Evolutionary conservation across 306 rosid species (phyloP), one percentile per base, ranked within the genome.

Genomic region (Dryas alaskensis): DNA sequence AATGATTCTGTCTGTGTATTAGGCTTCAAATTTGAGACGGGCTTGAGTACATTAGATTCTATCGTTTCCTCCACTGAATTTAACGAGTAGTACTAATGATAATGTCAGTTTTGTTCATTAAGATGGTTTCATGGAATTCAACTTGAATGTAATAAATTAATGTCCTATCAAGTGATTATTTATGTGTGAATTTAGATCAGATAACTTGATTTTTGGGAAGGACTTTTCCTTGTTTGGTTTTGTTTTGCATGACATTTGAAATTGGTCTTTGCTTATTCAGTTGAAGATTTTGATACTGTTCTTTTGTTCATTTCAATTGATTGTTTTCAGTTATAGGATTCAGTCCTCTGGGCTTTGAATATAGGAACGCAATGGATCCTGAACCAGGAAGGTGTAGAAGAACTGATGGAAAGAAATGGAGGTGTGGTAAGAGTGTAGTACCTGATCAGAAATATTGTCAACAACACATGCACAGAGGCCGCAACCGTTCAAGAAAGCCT

Each of bases 401-500:
- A 85, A 93, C 98, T 11, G 97, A 93, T 80, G 98, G 98, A 65
- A 93, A 90, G 90, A 90, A 84, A 85, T 90, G 98, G 97, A 86
- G 98, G 79, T 93, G 98, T 67, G 17, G 86, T 31, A 87, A 49
- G 75, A 67, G 67, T 8, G 73, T 78, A 19, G 48, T 93, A 19
- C 88, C 86, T 43, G 72, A 70, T 53, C 85, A 86, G 72, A 93
- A 89, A 79, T 93, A 93, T 80, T 93, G 98, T 57, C 88, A 89
- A 72, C 80, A 83, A 47, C 98, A 93, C 84, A 85, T 87, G 83
- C 96, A 90, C 74, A 87, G 97, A 82, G 98, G 98, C 57, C 90
- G 97, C 12, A 82, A 84, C 52, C 96, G 98, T 93, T 93, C 98
- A 93, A 93, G 97, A 93, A 93, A 93, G 98, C 98, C 70, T 79